Percentiles rank a stretch among this genome's conserved stretches.
Conservation (phyloP, 1,139 yeast species). For the Kodamaea derodonti region DNA sequence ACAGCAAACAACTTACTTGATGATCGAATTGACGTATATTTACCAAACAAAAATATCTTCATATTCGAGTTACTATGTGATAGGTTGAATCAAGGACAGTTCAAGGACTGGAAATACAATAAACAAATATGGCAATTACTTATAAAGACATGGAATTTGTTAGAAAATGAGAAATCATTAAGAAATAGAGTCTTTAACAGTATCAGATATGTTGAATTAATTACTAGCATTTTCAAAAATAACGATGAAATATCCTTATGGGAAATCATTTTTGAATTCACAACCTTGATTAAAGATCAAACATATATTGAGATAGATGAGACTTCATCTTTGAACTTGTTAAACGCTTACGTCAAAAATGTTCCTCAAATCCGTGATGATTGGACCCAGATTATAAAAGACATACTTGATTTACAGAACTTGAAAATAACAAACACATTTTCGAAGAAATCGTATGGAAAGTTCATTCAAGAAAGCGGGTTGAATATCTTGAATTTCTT, state of each 20-base stretch:
- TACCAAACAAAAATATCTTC: slow-evolving; percentile 62
- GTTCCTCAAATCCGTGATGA: neutral
- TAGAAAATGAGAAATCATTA: slow-evolving; percentile 15
- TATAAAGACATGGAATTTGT: slow-evolving; percentile 32
- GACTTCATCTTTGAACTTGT: slow-evolving; percentile 16
- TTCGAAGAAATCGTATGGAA: slow-evolving; percentile 28
- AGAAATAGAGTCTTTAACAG: slow-evolving; percentile 35
- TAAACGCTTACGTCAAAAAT: slow-evolving; percentile 14
- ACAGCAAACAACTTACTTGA: slow-evolving; percentile 41
- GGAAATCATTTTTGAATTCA: slow-evolving; percentile 12
- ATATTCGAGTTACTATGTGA: slow-evolving; percentile 66
- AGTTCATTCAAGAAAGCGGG: slow-evolving; percentile 20
- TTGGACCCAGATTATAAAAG: slow-evolving; percentile 23
- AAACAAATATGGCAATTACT: slow-evolving; percentile 47
- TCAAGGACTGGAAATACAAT: slow-evolving; percentile 39
- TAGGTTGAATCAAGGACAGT: slow-evolving; percentile 51
- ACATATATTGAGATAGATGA: slow-evolving; percentile 36
- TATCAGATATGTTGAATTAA: slow-evolving; percentile 23
- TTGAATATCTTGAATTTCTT: slow-evolving; percentile 4
- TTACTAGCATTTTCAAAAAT: slow-evolving; percentile 13
- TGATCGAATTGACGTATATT: slow-evolving; percentile 35
- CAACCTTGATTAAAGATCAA: slow-evolving; percentile 17
- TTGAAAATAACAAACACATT: slow-evolving; percentile 22
- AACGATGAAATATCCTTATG: slow-evolving; percentile 8
- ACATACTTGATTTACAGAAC: slow-evolving; percentile 25